A percentile compares a stretch with the other conserved stretches of the same genome.
phyloP scores from a whole-genome alignment of 163 green algal species.

The Coccomyxa subellipsoidea region DNA sequence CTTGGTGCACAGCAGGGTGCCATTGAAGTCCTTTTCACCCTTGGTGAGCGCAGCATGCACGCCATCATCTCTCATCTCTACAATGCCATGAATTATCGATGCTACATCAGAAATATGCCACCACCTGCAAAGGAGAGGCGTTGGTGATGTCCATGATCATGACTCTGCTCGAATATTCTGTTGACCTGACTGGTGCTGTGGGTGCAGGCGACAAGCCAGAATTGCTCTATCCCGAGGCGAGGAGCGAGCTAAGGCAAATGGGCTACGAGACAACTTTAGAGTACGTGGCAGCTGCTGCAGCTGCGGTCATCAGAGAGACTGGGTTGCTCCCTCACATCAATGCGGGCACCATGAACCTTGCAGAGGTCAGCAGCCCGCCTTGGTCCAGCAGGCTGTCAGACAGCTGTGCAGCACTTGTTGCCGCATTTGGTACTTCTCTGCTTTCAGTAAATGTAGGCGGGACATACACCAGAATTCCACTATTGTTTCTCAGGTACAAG shows the following conservation, averaged over 20 bases:
- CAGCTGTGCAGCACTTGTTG: background rate
- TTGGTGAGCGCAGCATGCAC: slow-evolving; percentile 47
- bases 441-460: too few relatives aligned
- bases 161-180: too few relatives aligned
- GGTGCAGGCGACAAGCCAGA: slow-evolving; percentile 80
- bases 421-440: too few relatives aligned
- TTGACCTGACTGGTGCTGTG: too few relatives aligned
- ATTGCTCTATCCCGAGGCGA: slow-evolving; percentile 60
- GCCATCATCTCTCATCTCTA: background rate
- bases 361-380: background rate
- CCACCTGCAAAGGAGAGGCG: too few relatives aligned
- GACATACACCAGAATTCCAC: too few relatives aligned
- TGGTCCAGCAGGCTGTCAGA: too few relatives aligned
- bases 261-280: slow-evolving; percentile 65
- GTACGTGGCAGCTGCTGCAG: slow-evolving; percentile 58
- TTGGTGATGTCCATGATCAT: too few relatives aligned
- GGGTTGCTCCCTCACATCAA: slow-evolving; percentile 88
- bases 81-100: background rate
- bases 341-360: slow-evolving; percentile 57
- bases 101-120: background rate
- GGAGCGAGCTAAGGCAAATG: slow-evolving; percentile 62
- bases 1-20: slow-evolving; percentile 66
- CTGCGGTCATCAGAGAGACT: slow-evolving; percentile 58
- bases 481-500: slow-evolving; percentile 5
- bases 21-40: slow-evolving; percentile 84